Conservation (phyloP, 1,284 basidiomycete genomes). For the Ganoderma sp. region DNA sequence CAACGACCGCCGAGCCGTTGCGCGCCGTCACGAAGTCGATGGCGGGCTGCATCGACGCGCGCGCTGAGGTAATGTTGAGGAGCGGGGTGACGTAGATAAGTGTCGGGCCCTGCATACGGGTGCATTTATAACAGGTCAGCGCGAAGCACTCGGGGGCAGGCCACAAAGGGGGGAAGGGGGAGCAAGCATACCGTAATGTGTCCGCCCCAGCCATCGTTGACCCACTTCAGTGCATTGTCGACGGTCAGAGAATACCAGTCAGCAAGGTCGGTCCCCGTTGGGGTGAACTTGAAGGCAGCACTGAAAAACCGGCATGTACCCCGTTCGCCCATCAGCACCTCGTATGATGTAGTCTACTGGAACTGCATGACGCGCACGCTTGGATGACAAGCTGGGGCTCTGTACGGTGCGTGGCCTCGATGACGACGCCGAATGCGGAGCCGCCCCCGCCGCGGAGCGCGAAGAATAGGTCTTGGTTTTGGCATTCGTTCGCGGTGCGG, state of each 20-base stretch:
- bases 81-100: constrained; percentile 27
- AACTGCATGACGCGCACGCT: constrained; percentile 32
- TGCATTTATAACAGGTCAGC: neutral
- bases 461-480: constrained; percentile 46
- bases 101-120: constrained; percentile 20
- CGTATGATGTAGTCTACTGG: neutral
- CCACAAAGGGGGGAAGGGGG: neutral
- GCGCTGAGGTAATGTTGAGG: constrained; percentile 19
- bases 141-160: neutral
- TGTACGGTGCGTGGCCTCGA: constrained; percentile 38
- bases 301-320: constrained; percentile 17
- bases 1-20: constrained; percentile 41
- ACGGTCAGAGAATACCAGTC: constrained; percentile 41
- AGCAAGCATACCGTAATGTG: constrained; percentile 43
- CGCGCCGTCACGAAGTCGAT: constrained; percentile 40
- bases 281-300: constrained; percentile 29
- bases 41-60: constrained; percentile 39
- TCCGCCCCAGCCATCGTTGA: constrained; percentile 59
- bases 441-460: constrained; percentile 38
- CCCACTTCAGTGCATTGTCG: constrained; percentile 48
- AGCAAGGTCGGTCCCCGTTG: constrained; percentile 24
- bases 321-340: neutral
- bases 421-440: constrained; percentile 41
- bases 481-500: constrained; percentile 42
- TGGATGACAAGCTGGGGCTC: constrained; percentile 38